Evolutionary conservation across 352 stramenopile species (phyloP).

Genomic region (Phytophthora capsici): DNA sequence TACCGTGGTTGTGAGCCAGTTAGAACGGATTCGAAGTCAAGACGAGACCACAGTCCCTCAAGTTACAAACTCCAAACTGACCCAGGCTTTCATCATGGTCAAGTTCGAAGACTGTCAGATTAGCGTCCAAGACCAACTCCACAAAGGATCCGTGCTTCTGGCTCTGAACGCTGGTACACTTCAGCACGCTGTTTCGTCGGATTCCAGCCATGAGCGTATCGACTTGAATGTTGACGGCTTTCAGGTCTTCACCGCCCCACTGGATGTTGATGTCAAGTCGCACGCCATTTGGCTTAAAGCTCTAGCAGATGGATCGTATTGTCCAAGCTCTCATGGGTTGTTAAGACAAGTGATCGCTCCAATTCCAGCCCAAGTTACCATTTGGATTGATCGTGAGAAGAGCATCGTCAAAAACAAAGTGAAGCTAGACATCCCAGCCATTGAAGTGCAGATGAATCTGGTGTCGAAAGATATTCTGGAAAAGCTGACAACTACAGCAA

Average conservation of each 20-base stretch:
- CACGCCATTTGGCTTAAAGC: slow-evolving; percentile 71
- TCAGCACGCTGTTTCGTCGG: slow-evolving; percentile 58
- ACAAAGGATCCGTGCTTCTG: slow-evolving; percentile 77
- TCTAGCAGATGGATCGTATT: slow-evolving; percentile 64
- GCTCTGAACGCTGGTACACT: slow-evolving; percentile 67
- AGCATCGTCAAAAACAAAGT: slow-evolving; percentile 48
- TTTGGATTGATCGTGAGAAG: slow-evolving; percentile 60
- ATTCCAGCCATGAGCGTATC: slow-evolving; percentile 59
- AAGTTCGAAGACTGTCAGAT: slow-evolving; percentile 85
- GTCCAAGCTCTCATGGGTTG: slow-evolving; percentile 61
- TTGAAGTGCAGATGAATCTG: slow-evolving; percentile 57
- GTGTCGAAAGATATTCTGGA: slow-evolving; percentile 73
- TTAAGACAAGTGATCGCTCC: slow-evolving; percentile 72
- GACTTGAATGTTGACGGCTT: slow-evolving; percentile 68
- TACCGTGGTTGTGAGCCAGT: slow-evolving; percentile 8
- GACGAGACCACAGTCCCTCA: slow-evolving; percentile 11
- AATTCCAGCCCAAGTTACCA: slow-evolving; percentile 58
- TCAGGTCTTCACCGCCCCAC: slow-evolving; percentile 67
- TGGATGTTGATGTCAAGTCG: slow-evolving; percentile 79
- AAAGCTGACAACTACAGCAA: slow-evolving; percentile 47
- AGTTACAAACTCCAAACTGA: slow-evolving; percentile 22
- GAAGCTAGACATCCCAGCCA: slow-evolving; percentile 60
- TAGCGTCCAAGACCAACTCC: slow-evolving; percentile 65
- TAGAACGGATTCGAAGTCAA: slow-evolving; percentile 9
- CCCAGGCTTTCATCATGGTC: slow-evolving; percentile 69